These are phyloP conservation scores for Fraxinus dipetala DNA, from an alignment of 305 asterid genomes.

Conservation along the genomic window DNA sequence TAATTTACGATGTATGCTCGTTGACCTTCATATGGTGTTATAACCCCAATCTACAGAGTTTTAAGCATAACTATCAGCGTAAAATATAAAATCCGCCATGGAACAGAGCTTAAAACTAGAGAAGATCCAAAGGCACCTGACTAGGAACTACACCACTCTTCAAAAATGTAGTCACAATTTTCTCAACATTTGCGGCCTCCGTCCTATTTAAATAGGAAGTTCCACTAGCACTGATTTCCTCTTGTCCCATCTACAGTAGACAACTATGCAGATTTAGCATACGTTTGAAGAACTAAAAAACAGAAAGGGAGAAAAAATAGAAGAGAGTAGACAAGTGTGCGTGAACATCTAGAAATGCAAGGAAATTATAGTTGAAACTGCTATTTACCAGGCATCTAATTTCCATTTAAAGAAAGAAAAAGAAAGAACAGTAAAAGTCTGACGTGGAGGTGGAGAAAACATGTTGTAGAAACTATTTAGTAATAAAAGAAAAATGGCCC, in stretches of 20 bases:
- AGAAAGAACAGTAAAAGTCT: not conserved
- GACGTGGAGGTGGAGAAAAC: not conserved
- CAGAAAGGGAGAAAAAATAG: constrained; percentile 12
- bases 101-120: constrained; percentile 17
- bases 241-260: constrained; percentile 94
- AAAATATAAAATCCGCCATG: constrained; percentile 6
- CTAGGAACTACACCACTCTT: constrained; percentile 98
- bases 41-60: constrained; percentile 81
- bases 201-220: constrained; percentile 96
- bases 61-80: constrained; percentile 15
- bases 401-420: not conserved
- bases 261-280: constrained; percentile 19
- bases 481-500: not conserved
- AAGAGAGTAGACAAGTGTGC: constrained; percentile 11
- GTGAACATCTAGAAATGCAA: constrained; percentile 12
- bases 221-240: constrained; percentile 99
- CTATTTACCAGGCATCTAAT: not conserved
- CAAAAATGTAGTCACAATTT: constrained; percentile 90
- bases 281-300: constrained; percentile 10
- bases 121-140: constrained; percentile 56
- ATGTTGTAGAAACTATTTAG: not conserved
- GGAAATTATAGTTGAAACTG: not conserved
- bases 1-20: constrained; percentile 97
- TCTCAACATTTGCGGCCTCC: constrained; percentile 99
- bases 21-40: constrained; percentile 99